A percentile compares a stretch with the other conserved stretches of the same genome.
phyloP scores from a whole-genome alignment of 2,329 filamentous ascomycete species.

The Daldinia sp. region DNA sequence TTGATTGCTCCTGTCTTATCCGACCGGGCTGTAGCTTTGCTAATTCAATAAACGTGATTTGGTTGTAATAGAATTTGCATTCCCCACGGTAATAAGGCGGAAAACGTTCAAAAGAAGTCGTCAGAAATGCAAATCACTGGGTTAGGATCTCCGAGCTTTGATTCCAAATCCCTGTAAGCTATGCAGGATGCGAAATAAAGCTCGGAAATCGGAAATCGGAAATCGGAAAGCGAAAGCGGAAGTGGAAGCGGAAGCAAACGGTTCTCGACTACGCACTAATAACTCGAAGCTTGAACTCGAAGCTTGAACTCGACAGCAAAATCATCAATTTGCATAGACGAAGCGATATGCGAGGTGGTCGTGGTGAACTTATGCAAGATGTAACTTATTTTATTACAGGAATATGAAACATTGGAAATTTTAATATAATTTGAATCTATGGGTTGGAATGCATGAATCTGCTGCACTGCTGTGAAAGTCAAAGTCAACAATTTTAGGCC shows the following conservation, averaged over 20 bases:
- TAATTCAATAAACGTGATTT: slow-evolving; percentile 21
- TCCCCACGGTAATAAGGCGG: slow-evolving; percentile 36
- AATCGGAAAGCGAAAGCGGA: no score
- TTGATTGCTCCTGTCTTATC: slow-evolving; percentile 15
- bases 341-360: background rate
- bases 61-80: slow-evolving; percentile 29
- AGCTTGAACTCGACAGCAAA: no score
- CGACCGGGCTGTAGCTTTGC: slow-evolving; percentile 22
- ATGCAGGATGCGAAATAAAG: background rate
- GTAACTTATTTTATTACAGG: no score
- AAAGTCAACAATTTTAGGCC: slow-evolving; percentile 6
- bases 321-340: background rate
- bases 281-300: no score
- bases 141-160: slow-evolving; percentile 17
- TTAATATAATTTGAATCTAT: background rate
- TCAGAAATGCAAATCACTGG: slow-evolving; percentile 22
- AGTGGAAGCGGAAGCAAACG: no score
- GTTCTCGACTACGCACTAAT: background rate
- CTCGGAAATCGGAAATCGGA: no score
- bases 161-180: slow-evolving; percentile 17
- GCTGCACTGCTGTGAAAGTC: background rate
- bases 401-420: background rate
- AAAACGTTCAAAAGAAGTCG: slow-evolving; percentile 10
- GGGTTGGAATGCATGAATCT: background rate
- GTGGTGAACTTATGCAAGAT: background rate